Evolutionary conservation across 805 yeast genomes (phyloP), one percentile per base, ranked within the genome.

Genomic region (Hanseniaspora meyeri): DNA sequence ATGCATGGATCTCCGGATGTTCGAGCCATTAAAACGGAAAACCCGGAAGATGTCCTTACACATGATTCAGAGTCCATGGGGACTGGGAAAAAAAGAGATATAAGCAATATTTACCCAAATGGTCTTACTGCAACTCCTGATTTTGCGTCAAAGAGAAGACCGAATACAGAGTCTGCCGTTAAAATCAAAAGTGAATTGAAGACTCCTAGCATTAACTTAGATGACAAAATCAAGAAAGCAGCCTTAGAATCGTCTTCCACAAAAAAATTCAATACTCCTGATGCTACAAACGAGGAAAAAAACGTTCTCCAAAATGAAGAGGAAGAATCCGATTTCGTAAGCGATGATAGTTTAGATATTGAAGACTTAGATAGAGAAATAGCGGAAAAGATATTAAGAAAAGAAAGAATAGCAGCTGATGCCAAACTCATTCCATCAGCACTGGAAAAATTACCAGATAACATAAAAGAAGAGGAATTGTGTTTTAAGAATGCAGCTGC

Each of bases 1-100:
- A 70, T 71, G 0, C 47, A 52, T 11, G 58, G 58, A 1, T 66
- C 70, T 40, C 68, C 67, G 39, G 72, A 68, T 47, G 65, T 62
- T 5, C 62, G 63, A 16, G 57, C 70, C 32, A 62, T 70, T 59
- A 64, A 75, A 57, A 65, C 63, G 36, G 67, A 65, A 12, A 59
- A 52, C 27, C 43, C 55, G 12, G 56, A 37, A 14, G 46, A 53
- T 6, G 39, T 3, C 29, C 29, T 53, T 38, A 51, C 32, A 1
- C 17, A 37, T 14, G 27, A 43, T 17, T 6, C 31, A 9, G 11
- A 4, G 6, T 12, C 27, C 31, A 24, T 49, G 14, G 55, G 50
- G 27, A 43, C 32, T 9, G 55, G 53, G 38, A 32, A 45, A 42
- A 43, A 54, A 32, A 58, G 59, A 43, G 34, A 43, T 31, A 7